phyloP scores from a whole-genome alignment of 2,329 filamentous ascomycete species.

The Microsporum canis region DNA sequence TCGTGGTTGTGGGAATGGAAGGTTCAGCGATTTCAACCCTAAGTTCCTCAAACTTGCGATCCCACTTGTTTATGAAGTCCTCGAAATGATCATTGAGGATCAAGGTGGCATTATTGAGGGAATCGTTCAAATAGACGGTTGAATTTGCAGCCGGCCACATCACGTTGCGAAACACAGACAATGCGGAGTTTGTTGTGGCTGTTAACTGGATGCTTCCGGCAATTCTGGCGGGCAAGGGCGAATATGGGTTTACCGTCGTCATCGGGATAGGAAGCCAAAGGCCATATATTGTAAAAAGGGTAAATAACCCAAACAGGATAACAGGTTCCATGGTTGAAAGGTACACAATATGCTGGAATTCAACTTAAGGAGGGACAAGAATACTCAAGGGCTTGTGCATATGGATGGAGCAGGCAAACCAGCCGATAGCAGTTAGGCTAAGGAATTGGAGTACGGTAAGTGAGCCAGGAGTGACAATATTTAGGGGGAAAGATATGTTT shows the following conservation, averaged over 20 bases:
- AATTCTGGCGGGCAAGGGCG: slow-evolving; percentile 14
- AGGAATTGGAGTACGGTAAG: too few relatives aligned
- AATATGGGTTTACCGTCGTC: slow-evolving; percentile 14
- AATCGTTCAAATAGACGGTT: neutral
- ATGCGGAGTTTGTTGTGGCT: slow-evolving; percentile 10
- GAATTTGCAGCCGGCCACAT: neutral
- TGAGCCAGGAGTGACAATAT: too few relatives aligned
- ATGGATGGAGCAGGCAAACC: too few relatives aligned
- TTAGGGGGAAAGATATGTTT: too few relatives aligned
- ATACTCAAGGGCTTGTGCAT: too few relatives aligned
- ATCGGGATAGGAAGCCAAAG: slow-evolving; percentile 16
- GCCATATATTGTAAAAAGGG: slow-evolving; percentile 15
- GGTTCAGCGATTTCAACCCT: neutral
- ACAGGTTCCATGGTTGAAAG: neutral
- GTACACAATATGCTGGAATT: neutral
- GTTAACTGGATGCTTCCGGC: slow-evolving; percentile 17
- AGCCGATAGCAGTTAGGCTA: too few relatives aligned
- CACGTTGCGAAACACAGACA: neutral
- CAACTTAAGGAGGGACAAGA: too few relatives aligned
- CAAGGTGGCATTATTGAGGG: neutral
- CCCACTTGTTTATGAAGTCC: neutral
- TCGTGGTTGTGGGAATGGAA: neutral
- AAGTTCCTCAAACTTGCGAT: neutral
- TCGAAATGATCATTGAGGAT: neutral
- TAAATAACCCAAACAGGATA: slow-evolving; percentile 4